These are phyloP conservation scores for Caloboletus firmus DNA, from an alignment of 1,284 basidiomycete genomes.

Conservation along the genomic window DNA sequence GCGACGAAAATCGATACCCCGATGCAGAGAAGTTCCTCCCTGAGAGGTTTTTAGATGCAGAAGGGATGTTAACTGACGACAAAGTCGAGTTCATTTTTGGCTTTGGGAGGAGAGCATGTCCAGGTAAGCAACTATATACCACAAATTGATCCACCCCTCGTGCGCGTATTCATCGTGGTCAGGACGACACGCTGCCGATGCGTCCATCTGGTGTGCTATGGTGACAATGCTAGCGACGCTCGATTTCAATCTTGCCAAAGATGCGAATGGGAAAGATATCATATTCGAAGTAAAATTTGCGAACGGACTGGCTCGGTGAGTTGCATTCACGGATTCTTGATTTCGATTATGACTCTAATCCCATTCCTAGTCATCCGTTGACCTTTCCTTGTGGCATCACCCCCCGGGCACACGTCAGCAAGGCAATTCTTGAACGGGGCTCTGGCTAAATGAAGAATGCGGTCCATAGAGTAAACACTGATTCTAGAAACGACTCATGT, in stretches of 20 bases:
- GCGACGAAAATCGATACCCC: conserved; percentile 24
- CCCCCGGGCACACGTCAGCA: conserved; percentile 12
- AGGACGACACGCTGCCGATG: conserved; percentile 22
- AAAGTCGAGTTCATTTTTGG: conserved; percentile 21
- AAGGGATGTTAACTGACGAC: conserved; percentile 21
- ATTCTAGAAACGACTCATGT: not conserved
- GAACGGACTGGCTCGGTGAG: conserved; percentile 16
- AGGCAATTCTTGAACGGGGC: conserved; percentile 5
- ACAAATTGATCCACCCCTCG: too few species aligned
- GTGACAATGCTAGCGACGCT: conserved; percentile 28
- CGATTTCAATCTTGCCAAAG: conserved; percentile 23
- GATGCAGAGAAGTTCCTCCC: conserved; percentile 25
- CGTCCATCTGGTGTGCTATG: conserved; percentile 22
- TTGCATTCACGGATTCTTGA: not conserved
- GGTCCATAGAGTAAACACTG: not conserved
- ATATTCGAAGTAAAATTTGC: conserved; percentile 13
- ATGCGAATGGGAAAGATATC: conserved; percentile 17
- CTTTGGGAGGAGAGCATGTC: conserved; percentile 27
- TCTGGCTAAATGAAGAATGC: not conserved
- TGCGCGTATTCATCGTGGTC: not conserved
- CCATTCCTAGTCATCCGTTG: conserved; percentile 9
- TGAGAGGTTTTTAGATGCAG: conserved; percentile 23
- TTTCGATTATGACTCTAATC: not conserved
- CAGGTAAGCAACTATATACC: conserved; percentile 12
- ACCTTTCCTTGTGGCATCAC: conserved; percentile 20